Conservation (phyloP, 306 rosid species). For the Abrus pulchellus region DNA sequence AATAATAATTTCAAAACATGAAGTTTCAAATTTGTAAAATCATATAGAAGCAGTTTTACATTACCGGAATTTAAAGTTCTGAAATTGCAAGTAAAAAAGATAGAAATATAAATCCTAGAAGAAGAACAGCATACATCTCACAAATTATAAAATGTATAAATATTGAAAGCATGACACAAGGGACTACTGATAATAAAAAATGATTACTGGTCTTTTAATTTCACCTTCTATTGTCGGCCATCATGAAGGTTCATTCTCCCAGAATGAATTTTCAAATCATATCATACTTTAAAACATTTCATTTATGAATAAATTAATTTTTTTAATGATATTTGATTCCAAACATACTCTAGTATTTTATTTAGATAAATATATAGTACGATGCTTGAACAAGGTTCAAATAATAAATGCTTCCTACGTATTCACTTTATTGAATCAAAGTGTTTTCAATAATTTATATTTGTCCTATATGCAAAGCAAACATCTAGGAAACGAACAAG, state of each 20-base stretch:
- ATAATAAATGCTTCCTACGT: not conserved
- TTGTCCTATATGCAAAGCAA: conserved; percentile 8
- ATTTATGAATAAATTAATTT: not conserved
- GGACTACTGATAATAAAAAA: not conserved
- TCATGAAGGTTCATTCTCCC: not conserved
- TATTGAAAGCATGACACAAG: not conserved
- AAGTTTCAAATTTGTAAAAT: no score
- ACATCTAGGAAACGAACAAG: not conserved
- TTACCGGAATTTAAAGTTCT: no score
- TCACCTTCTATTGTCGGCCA: not conserved
- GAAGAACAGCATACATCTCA: no score
- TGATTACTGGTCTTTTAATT: not conserved
- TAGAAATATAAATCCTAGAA: no score
- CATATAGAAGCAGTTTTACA: no score
- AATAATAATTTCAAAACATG: no score
- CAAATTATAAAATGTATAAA: no score
- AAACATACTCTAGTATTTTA: not conserved
- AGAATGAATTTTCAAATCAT: not conserved
- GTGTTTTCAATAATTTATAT: not conserved
- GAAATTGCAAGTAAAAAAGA: no score
- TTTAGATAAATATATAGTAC: not conserved
- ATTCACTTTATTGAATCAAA: conserved; percentile 1
- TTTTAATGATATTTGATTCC: not conserved
- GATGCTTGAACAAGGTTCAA: not conserved
- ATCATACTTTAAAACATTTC: not conserved